Evolutionary conservation across 202 grass and related monocot genomes (phyloP).

Genomic region (Panicum hallii): DNA sequence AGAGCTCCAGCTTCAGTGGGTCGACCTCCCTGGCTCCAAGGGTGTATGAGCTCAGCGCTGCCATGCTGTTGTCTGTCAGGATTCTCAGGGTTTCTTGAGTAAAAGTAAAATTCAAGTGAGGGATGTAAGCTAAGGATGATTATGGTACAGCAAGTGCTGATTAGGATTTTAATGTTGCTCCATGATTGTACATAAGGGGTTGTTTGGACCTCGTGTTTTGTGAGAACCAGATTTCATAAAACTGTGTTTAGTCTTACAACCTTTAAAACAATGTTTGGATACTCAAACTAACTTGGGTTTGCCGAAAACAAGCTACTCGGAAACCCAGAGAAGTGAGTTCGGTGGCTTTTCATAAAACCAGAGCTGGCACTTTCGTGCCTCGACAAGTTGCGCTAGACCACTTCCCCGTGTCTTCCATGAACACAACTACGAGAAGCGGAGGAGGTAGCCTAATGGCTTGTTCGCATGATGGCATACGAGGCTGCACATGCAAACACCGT

Average conservation of each 20-base stretch:
- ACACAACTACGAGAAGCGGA: too few relatives aligned
- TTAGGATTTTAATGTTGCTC: neutral
- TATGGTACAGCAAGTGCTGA: neutral
- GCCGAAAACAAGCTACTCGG: neutral
- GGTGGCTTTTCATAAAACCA: neutral
- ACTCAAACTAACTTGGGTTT: neutral
- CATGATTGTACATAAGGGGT: neutral
- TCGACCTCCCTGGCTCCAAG: conserved; percentile 58
- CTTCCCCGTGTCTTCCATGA: too few relatives aligned
- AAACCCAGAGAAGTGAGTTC: neutral
- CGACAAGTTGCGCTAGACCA: neutral
- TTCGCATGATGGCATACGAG: too few relatives aligned
- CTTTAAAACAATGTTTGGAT: neutral
- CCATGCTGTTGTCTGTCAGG: neutral
- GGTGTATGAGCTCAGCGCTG: conserved; percentile 18
- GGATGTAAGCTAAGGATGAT: neutral
- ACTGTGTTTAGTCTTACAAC: neutral
- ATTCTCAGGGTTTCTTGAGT: neutral
- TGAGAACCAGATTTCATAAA: neutral
- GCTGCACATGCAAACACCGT: too few relatives aligned
- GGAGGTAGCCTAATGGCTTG: too few relatives aligned
- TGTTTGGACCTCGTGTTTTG: neutral
- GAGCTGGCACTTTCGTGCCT: neutral
- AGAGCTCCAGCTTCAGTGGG: conserved; percentile 78
- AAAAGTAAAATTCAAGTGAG: neutral